Evolutionary conservation across 495 filamentous ascomycete species (phyloP).

Genomic region (Apiosordaria backusii): DNA sequence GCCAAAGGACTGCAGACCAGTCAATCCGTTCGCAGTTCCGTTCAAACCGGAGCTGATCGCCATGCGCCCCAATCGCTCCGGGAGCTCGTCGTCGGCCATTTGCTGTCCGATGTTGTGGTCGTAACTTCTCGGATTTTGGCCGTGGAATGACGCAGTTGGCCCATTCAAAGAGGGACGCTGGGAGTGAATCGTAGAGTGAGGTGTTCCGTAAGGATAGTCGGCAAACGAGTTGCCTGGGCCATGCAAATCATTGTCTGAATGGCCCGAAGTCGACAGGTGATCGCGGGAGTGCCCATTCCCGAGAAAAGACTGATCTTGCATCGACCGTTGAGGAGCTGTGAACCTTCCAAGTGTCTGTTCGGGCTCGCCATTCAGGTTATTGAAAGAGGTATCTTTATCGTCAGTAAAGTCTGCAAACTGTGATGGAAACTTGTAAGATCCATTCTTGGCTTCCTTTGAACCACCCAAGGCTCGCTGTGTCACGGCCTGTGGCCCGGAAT

Average conservation of each 20-base stretch:
- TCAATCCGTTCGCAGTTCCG: constrained; percentile 13
- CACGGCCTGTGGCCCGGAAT: constrained; percentile 26
- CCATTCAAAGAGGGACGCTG: constrained; percentile 28
- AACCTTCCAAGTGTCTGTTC: constrained; percentile 8
- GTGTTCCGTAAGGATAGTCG: constrained; percentile 14
- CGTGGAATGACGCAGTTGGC: constrained; percentile 16
- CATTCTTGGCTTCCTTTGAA: constrained; percentile 17
- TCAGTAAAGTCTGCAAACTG: constrained; percentile 20
- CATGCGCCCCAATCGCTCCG: constrained; percentile 12
- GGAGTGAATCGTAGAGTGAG: constrained; percentile 14
- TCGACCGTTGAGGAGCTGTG: constrained; percentile 11
- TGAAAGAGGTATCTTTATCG: constrained; percentile 29
- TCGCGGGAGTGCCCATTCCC: constrained; percentile 28
- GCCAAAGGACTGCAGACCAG: constrained; percentile 10
- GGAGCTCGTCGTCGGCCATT: constrained; percentile 16
- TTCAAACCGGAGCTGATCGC: constrained; percentile 8
- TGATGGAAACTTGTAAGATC: constrained; percentile 11
- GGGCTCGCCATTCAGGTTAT: constrained; percentile 1
- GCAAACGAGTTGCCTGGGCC: constrained; percentile 12
- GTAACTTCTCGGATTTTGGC: constrained; percentile 13
- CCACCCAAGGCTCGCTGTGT: constrained; percentile 21
- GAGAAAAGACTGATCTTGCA: constrained; percentile 23
- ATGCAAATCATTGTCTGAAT: constrained; percentile 30
- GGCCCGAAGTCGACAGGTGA: constrained; percentile 29
- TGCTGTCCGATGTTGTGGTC: constrained; percentile 12